Percentiles rank a stretch among this genome's conserved stretches.
Evolutionary conservation across 2,329 filamentous ascomycete genomes (phyloP).

Genomic region (Fusarium euwallaceae): DNA sequence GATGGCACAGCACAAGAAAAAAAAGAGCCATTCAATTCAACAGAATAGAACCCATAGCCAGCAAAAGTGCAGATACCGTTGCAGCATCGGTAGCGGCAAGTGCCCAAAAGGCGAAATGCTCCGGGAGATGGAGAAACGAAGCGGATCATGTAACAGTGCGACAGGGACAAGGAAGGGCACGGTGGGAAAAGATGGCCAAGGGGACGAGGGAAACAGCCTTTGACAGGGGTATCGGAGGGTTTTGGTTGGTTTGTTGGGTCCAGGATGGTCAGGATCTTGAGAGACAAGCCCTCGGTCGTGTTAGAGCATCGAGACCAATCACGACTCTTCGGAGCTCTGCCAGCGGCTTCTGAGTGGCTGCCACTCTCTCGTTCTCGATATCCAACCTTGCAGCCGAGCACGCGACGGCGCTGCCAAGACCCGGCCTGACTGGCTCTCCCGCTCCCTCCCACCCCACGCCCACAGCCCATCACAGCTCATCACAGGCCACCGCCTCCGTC

Average conservation of each 20-base stretch:
- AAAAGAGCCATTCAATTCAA: neutral
- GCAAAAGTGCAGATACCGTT: constrained; percentile 20
- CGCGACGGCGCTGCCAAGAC: constrained; percentile 34
- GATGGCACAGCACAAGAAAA: constrained; percentile 11
- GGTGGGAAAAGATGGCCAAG: neutral
- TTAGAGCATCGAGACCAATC: constrained; percentile 24
- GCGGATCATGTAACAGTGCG: constrained; percentile 10
- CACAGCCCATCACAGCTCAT: constrained; percentile 14
- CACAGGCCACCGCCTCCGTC: constrained; percentile 14
- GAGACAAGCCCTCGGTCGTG: neutral
- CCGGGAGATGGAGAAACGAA: constrained; percentile 17
- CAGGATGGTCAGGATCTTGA: constrained; percentile 10
- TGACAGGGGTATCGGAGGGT: constrained; percentile 32
- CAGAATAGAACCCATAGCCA: neutral
- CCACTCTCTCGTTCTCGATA: neutral
- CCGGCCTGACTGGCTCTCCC: constrained; percentile 27
- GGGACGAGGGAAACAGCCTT: constrained; percentile 17
- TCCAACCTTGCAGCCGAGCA: constrained; percentile 21
- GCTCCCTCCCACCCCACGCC: constrained; percentile 2
- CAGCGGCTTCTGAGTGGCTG: neutral
- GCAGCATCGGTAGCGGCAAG: constrained; percentile 35
- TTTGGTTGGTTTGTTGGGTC: constrained; percentile 29
- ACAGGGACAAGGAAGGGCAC: constrained; percentile 16
- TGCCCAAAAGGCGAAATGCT: constrained; percentile 34
- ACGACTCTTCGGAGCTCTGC: neutral